Evolutionary conservation across 352 stramenopile species (phyloP), one percentile per base, ranked within the genome.

Genomic region (Plasmopara halstedii): DNA sequence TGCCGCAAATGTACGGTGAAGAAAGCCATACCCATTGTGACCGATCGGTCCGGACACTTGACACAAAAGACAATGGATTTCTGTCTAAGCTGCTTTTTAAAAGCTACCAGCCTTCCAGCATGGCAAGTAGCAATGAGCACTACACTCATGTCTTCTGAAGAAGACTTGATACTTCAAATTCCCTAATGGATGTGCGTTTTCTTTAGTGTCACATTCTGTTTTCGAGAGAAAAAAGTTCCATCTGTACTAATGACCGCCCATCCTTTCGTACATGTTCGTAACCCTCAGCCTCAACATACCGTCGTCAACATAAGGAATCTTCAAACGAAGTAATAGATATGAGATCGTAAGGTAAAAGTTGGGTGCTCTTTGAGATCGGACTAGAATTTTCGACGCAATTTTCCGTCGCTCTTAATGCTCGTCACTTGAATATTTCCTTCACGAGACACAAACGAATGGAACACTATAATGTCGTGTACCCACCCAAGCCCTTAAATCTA

Each of bases 21-120:
- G 53, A 80, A 78, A 53, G 50, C 55, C 1, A 10, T 66, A 8
- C 45, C 51, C 6, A 13, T 72, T 18, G 41, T 56, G 11, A 35
- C 45, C 6, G 32, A 8, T 32, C 35, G 45, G 4, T 20, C 31
- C 4, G 46, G 45, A 14, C 14, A 71, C 3, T 19, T 52, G 21
- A 54, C 58, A 6, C 55, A 56, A 26, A 65, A 64, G 15, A 14
- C 42, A 18, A 40, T 82, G 21, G 45, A 63, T 27, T 86, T 83
- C 41, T 84, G 74, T 42, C 38, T 73, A 19, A 50, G 40, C 19
- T 86, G 74, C 56, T 64, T 77, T 9, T 34, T 83, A 5, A 46
- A 73, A 43, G 61, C 66, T 41, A 73, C 68, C 21, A 50, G 56
- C 4, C 14, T 67, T 10, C 62, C 61, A 14, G 61, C 66, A 22